Evolutionary conservation across 768 basidiomycete genomes (phyloP).

Genomic region (Lactarius quietus): DNA sequence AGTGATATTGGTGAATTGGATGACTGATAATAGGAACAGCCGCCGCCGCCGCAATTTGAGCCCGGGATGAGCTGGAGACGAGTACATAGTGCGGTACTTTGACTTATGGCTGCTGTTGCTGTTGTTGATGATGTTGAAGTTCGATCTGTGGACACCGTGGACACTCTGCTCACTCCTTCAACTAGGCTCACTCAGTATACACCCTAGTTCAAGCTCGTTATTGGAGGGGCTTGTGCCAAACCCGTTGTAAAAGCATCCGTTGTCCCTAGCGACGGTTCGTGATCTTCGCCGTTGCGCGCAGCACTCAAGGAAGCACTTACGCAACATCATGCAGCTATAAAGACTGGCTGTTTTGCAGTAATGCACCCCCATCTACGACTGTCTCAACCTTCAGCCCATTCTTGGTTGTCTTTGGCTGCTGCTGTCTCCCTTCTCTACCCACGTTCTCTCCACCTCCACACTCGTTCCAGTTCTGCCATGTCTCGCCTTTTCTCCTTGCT

Average conservation of each 20-base stretch:
- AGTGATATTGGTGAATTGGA: slow-evolving; percentile 76
- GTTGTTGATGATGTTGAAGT: not conserved
- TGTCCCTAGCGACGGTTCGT: not conserved
- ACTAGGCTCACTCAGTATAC: not conserved
- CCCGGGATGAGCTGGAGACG: slow-evolving; percentile 52
- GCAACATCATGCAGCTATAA: not conserved
- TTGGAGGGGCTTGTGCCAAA: not conserved
- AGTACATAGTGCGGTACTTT: slow-evolving; percentile 66
- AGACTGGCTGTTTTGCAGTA: not conserved
- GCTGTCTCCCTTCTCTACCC: slow-evolving; percentile 19
- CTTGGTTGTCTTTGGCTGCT: slow-evolving; percentile 29
- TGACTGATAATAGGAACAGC: slow-evolving; percentile 49
- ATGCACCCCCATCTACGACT: too few species aligned
- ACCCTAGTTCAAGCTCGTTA: too few species aligned
- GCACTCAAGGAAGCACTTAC: too few species aligned
- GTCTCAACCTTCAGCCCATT: slow-evolving; percentile 18
- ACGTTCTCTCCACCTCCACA: slow-evolving; percentile 24
- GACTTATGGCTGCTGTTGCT: slow-evolving; percentile 1
- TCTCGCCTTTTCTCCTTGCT: slow-evolving; percentile 30
- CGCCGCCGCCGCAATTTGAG: slow-evolving; percentile 32
- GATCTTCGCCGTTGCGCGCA: not conserved
- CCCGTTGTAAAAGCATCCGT: not conserved
- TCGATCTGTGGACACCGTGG: slow-evolving; percentile 8
- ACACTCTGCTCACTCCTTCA: not conserved
- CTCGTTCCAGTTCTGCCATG: slow-evolving; percentile 28